Evolutionary conservation across 2,329 filamentous ascomycete genomes (phyloP), one percentile per base, ranked within the genome.

Genomic region (Ophiostoma ulmi): DNA sequence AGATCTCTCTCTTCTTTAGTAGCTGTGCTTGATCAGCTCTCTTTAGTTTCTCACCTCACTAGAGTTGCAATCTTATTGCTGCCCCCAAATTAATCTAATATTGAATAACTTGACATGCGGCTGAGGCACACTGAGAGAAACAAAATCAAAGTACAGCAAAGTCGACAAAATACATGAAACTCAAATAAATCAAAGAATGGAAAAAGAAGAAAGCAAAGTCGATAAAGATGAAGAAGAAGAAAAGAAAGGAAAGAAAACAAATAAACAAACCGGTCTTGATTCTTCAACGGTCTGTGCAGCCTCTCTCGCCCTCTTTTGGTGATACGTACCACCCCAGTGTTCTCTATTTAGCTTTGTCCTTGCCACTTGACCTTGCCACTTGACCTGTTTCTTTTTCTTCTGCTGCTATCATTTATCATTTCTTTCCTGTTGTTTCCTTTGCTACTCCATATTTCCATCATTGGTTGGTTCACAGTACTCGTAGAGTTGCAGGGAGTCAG

Each of bases 221-320:
- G 3, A 3, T 31, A 31, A 31, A 31, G 3, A 31, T 31, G 31
- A 11, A 26, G 26, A 22, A 26, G 11, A 58, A 58, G 13, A 58
- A 26, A 58, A 26, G 3, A 13, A 58, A 22, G 11, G 22, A 26
- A 58, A 26, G 3, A 13, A 58, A 3, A 26, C 13, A 58, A 58
- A 22, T 1, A 14, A 26, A 26, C 22, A 58, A 26, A 26, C n/a
- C 5, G 52, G 22, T 26, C 52, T 26, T 26, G 4, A 26, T 58
- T 58, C 52, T 58, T 36, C 26, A 63, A 35, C 58, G 58, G 58
- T 35, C 58, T 63, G 58, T 63, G 58, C 58, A 63, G 58, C 58
- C 26, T 63, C 26, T 63, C 58, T 58, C 44, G 11, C 38, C 44
- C n/a, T 58, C 10, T 20, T 58, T 26, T 22, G 52, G 52, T 58